Percentiles rank a stretch among this genome's conserved stretches.
phyloP scores from a whole-genome alignment of 176 grass and related monocot genomes.

The Carex pumila region DNA sequence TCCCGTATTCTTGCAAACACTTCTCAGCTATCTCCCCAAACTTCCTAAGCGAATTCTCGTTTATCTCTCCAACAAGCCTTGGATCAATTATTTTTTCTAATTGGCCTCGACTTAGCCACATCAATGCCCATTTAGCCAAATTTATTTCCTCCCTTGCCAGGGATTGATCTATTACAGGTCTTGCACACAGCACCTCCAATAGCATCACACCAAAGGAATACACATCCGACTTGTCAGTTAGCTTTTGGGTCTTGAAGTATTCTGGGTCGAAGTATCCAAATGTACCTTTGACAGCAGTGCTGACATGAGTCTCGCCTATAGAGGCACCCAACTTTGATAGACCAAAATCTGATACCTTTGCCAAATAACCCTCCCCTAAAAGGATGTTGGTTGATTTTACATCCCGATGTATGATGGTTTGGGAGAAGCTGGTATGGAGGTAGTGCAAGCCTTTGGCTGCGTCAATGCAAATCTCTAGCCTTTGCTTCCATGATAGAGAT shows the following conservation, averaged over 20 bases:
- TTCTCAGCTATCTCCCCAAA: no score
- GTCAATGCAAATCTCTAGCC: constrained; percentile 53
- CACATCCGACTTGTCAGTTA: constrained; percentile 1
- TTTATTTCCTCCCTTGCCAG: no score
- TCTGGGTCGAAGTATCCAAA: constrained; percentile 43
- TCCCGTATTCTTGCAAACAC: no score
- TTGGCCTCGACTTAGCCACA: no score
- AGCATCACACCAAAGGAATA: no score
- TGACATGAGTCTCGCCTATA: constrained; percentile 21
- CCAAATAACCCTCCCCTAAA: constrained; percentile 26
- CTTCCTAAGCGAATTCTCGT: no score
- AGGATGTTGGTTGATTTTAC: constrained; percentile 58
- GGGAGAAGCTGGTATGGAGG: constrained; percentile 37
- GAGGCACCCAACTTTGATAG: constrained; percentile 30
- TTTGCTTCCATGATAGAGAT: constrained; percentile 47
- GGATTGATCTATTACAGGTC: no score
- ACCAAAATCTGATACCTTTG: constrained; percentile 50
- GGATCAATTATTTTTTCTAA: no score
- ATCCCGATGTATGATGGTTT: constrained; percentile 56
- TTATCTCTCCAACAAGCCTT: no score
- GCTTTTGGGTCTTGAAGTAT: constrained; percentile 40
- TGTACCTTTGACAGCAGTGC: constrained; percentile 29
- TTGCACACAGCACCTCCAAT: no score
- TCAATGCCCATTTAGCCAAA: no score
- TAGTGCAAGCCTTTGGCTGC: constrained; percentile 52